These are phyloP conservation scores for Vachellia pachyceras DNA, from an alignment of 306 rosid genomes.

Conservation along the genomic window DNA sequence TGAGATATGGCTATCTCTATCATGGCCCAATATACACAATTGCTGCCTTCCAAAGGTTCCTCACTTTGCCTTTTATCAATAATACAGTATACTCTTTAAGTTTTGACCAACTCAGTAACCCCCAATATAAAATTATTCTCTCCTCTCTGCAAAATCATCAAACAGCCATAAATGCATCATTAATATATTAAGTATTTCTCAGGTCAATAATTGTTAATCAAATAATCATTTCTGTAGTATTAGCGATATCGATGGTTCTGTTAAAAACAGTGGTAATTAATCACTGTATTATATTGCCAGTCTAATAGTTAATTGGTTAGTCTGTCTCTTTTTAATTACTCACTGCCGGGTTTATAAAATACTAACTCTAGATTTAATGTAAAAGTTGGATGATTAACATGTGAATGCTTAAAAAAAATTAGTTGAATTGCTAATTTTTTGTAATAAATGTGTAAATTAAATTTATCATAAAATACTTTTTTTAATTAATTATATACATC, in stretches of 20 bases:
- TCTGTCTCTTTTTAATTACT: background rate
- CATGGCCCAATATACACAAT: slow-evolving; percentile 40
- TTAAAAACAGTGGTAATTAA: background rate
- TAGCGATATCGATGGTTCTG: background rate
- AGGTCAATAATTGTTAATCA: background rate
- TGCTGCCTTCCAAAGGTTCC: slow-evolving; percentile 29
- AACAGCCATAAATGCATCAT: background rate
- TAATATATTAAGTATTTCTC: background rate
- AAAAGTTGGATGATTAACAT: too few species aligned
- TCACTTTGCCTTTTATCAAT: background rate
- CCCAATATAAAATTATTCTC: background rate
- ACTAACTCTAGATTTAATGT: too few species aligned
- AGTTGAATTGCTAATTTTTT: too few species aligned
- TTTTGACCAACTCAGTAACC: slow-evolving; percentile 19
- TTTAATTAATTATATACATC: too few species aligned
- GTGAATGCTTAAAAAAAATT: too few species aligned
- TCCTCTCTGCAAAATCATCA: background rate
- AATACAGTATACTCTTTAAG: background rate
- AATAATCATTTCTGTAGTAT: background rate
- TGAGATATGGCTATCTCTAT: slow-evolving; percentile 34
- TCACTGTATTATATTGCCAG: background rate
- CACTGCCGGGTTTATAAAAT: too few species aligned
- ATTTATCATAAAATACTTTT: too few species aligned
- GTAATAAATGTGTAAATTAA: too few species aligned
- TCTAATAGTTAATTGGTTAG: background rate